Conservation (phyloP, 305 asterid genomes). For the Fraxinus platypoda region DNA sequence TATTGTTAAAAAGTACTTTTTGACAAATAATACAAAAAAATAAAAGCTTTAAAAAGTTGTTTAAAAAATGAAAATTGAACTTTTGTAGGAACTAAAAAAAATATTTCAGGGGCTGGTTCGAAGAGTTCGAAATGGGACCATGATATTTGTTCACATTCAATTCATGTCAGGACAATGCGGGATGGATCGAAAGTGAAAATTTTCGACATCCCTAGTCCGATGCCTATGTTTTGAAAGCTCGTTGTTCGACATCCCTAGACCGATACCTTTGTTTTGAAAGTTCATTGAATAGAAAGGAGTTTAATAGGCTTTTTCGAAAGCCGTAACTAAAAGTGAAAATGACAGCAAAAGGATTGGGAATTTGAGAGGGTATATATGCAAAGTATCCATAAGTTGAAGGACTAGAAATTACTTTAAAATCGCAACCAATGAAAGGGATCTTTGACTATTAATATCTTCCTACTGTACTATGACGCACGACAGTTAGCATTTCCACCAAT, state of each 20-base stretch:
- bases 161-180: background rate
- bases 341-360: background rate
- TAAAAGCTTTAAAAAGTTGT: too few species aligned
- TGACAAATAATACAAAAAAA: too few species aligned
- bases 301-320: background rate
- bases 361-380: background rate
- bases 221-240: too few species aligned
- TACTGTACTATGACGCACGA: background rate
- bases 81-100: too few species aligned
- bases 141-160: background rate
- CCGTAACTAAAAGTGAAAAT: background rate
- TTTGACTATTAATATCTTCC: slow-evolving; percentile 18
- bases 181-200: background rate
- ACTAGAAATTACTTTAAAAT: background rate
- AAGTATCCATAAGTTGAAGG: slow-evolving; percentile 1
- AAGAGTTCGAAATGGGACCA: background rate
- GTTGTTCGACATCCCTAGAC: too few species aligned
- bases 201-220: too few species aligned
- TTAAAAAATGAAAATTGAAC: too few species aligned
- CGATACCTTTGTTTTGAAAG: background rate
- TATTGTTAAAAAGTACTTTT: too few species aligned
- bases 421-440: background rate
- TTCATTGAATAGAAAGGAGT: background rate
- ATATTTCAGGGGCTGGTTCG: background rate
- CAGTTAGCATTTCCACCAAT: slow-evolving; percentile 11